Conservation (phyloP, 129 eudicot species). For the Flaveria brownii region DNA sequence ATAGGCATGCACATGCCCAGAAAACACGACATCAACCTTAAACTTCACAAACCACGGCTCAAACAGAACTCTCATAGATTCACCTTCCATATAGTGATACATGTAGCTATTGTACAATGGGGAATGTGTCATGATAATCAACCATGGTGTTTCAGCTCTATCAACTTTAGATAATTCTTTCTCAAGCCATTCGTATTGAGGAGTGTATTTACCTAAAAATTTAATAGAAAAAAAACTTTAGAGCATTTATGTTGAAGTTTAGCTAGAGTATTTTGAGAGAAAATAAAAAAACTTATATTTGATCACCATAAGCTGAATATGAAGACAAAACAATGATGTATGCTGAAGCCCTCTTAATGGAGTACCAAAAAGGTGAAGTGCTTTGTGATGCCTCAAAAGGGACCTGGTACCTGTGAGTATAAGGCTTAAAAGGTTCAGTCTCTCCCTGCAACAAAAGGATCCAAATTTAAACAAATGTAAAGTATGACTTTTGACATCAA, state of each 20-base stretch:
- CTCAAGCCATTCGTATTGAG: conserved; percentile 56
- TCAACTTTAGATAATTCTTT: conserved; percentile 51
- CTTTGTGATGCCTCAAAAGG: conserved; percentile 58
- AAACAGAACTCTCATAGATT: conserved; percentile 58
- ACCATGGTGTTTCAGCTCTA: conserved; percentile 67
- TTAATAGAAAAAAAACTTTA: neutral
- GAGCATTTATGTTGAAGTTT: neutral
- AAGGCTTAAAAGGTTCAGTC: conserved; percentile 61
- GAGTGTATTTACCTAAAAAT: conserved; percentile 53
- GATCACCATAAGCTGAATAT: conserved; percentile 56
- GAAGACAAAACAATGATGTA: conserved; percentile 64
- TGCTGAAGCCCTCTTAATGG: conserved; percentile 69
- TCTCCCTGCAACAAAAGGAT: conserved; percentile 57
- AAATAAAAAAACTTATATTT: neutral
- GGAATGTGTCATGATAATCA: conserved; percentile 61
- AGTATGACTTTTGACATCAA: conserved; percentile 22
- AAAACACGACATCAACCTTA: conserved; percentile 64
- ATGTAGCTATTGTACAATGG: conserved; percentile 67
- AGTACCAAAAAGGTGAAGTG: conserved; percentile 65
- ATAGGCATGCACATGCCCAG: conserved; percentile 81
- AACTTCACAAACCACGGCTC: conserved; percentile 62
- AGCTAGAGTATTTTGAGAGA: no score
- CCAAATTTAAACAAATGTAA: conserved; percentile 13
- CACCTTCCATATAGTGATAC: conserved; percentile 73
- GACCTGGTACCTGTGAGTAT: conserved; percentile 49